These are phyloP conservation scores for Picea glauca DNA, from an alignment of 75 land plant genomes.

Conservation along the genomic window DNA sequence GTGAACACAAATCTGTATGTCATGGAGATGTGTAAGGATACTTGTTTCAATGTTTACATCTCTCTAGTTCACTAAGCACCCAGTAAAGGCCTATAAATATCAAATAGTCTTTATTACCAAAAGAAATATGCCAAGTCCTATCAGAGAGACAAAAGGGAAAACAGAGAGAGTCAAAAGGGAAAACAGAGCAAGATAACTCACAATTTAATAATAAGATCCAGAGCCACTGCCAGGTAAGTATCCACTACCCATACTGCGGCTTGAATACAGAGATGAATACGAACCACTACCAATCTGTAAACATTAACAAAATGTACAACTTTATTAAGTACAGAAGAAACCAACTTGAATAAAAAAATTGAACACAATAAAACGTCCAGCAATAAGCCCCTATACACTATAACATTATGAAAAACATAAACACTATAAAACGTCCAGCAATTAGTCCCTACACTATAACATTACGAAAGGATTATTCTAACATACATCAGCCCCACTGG, in stretches of 20 bases:
- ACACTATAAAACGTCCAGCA: not conserved
- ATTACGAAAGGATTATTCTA: not conserved
- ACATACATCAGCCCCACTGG: slow-evolving; percentile 60
- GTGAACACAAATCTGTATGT: no score
- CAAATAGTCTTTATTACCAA: no score
- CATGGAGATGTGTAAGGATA: no score
- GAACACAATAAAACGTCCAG: no score
- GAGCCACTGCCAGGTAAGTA: slow-evolving; percentile 54
- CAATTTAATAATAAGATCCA: slow-evolving; percentile 54
- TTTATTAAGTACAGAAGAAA: not conserved
- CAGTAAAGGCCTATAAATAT: no score
- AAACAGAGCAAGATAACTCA: not conserved
- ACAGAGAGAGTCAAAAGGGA: no score
- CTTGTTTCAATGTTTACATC: no score
- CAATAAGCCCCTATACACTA: no score
- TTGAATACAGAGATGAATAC: slow-evolving; percentile 57
- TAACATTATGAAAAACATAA: not conserved
- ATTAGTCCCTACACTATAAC: not conserved
- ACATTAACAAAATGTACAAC: not conserved
- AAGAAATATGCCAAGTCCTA: no score
- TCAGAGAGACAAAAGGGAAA: no score
- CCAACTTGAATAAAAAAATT: no score
- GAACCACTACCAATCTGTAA: slow-evolving; percentile 65
- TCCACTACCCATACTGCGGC: slow-evolving; percentile 49
- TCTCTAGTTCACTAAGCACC: no score